phyloP scores from a whole-genome alignment of 2,329 filamentous ascomycete species.

The Ophiostoma himal-ulmi region DNA sequence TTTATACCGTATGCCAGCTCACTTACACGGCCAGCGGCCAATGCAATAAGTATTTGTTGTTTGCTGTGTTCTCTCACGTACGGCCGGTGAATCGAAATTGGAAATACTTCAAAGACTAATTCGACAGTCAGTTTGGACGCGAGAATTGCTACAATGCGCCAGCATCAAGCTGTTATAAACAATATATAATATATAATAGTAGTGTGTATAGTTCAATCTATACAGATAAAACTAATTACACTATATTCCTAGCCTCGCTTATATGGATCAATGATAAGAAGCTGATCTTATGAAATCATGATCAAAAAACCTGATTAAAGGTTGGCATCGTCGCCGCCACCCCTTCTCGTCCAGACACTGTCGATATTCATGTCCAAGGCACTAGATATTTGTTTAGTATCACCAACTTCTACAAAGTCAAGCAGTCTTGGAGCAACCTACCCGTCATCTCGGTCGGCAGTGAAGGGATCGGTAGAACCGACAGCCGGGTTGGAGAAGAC shows the following conservation, averaged over 20 bases:
- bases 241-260: neutral
- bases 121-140: neutral
- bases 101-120: no score
- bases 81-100: no score
- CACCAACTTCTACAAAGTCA: neutral
- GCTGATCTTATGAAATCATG: neutral
- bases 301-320: neutral
- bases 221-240: neutral
- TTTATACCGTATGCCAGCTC: neutral
- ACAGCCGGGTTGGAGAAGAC: slow-evolving; percentile 22
- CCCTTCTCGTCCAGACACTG: slow-evolving; percentile 20
- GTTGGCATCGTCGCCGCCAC: slow-evolving; percentile 20
- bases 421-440: neutral
- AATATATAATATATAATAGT: no score
- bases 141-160: neutral
- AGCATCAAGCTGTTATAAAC: neutral
- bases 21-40: slow-evolving; percentile 5
- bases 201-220: neutral
- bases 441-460: slow-evolving; percentile 17
- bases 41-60: neutral
- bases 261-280: neutral
- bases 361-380: slow-evolving; percentile 22
- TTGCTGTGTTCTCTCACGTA: neutral
- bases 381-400: neutral
- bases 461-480: neutral